Base-by-base conservation (phyloP, 257 asterid genomes). In the Paraleonurus japonicus region DNA sequence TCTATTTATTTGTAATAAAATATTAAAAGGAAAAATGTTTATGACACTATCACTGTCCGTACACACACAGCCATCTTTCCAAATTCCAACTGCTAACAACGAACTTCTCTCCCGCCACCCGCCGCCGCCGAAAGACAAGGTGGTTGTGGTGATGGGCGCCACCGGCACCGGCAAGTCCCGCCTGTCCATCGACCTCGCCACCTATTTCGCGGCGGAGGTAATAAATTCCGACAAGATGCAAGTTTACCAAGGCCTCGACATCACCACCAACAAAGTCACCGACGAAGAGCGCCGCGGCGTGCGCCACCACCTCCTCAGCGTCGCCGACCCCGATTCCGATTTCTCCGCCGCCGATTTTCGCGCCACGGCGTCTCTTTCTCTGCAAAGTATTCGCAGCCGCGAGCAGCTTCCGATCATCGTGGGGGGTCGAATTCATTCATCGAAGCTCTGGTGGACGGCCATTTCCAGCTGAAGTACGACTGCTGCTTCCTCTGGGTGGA, bases 91-190 rank as follows among this genome's bases (percentile, higher is more conserved):
- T 35, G 9, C 2, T 0, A 70, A 50, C 39, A 65, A 75, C 43
- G 81, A 76, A 13, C 77, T 53, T 28, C n/a, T n/a, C n/a, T 48
- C 57, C 50, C 76, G 65, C 67, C 79, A 73, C 32, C 81, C 10
- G 1, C 23, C 33, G 11, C 67, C 74, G 7, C 79, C 5, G 16
- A 81, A 75, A 80, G 92, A 89, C 37, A 92, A 86, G 28, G 88
- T 87, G 2, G 92, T 87, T 65, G 89, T 91, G 64, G 83, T 91
- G 4, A 71, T 91, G 85, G 97, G 97, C 0, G 89, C 95, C 13
- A 91, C 97, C 4, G 97, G 97, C 13, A 74, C 96, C 8, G 97
- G 97, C 0, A 91, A 91, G 73, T 83, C 97, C 0, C 82, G 84
- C 11, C 95, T 91, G 32, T 87, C 97, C 0, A 73, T 91, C 43